These are phyloP conservation scores for Whalleya microplaca DNA, from an alignment of 2,329 filamentous ascomycete species.

Conservation along the genomic window DNA sequence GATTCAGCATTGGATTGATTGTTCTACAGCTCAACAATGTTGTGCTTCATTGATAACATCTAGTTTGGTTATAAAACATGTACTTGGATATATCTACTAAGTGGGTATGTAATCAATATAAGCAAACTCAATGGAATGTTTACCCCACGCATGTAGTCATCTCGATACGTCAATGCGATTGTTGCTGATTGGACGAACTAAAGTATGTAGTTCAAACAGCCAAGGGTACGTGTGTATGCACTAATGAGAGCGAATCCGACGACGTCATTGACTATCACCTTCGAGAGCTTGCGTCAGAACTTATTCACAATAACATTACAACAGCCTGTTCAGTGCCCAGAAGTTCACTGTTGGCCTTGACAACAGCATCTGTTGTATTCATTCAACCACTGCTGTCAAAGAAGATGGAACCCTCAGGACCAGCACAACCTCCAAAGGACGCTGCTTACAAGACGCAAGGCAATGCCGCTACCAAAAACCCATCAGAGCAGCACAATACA, in stretches of 20 bases:
- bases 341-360: neutral
- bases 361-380: neutral
- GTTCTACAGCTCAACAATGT: too few species aligned
- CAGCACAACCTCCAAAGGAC: constrained; percentile 31
- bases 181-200: too few species aligned
- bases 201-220: too few species aligned
- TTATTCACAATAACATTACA: neutral
- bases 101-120: too few species aligned
- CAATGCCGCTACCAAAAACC: constrained; percentile 33
- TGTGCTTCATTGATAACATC: too few species aligned
- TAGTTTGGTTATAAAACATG: too few species aligned
- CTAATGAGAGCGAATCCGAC: too few species aligned
- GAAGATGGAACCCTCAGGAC: constrained; percentile 34
- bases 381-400: neutral
- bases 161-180: too few species aligned
- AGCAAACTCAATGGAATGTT: too few species aligned
- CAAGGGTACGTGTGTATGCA: neutral
- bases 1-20: too few species aligned
- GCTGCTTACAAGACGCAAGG: constrained; percentile 32
- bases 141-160: too few species aligned
- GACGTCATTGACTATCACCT: constrained; percentile 27
- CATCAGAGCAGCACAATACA: constrained; percentile 27
- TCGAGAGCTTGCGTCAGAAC: constrained; percentile 18
- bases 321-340: neutral
- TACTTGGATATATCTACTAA: too few species aligned